Evolutionary conservation across 2,329 filamentous ascomycete species (phyloP), one percentile per base, ranked within the genome.

Genomic region (Xylaria digitata): DNA sequence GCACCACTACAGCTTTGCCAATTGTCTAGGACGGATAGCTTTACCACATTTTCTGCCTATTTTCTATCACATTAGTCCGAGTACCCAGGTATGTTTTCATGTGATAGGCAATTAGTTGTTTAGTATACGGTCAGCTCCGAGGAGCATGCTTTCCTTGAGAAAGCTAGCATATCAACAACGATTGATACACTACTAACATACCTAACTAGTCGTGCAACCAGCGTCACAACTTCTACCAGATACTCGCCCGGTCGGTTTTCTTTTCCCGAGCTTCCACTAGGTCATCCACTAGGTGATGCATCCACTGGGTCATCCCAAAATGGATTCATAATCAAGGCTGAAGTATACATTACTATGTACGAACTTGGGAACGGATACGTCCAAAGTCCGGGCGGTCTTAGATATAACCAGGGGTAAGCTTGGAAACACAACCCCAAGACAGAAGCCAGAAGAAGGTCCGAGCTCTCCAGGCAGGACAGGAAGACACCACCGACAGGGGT

Each of bases 401-500:
- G 26, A 32, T 26, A 40, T 21, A 52, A 61, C 45, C 46, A 56
- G 60, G 58, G 63, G 45, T 42, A 52, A 65, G 53, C 57, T 55
- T 52, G 50, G 37, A 57, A 61, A 42, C 52, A 55, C 58, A 34
- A 34, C 37, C 53, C 37, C 37, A 55, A 30, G 37, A 43, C 53
- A 43, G 34, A 26, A 56, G 21, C 30, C 17, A 23, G 40, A 48
- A 52, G 11, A 57, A 67, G 65, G 57, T 43, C 65, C 61, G 53
- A 65, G 60, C 64, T 67, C 59, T 23, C 26, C 34, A 11, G 17
- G 45, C 21, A 50, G 21, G 30, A 43, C 40, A 45, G n/a, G 13
- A 21, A 37, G 50, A 49, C 21, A 23, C 34, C 37, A 55, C 21
- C 11, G 26, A 26, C 42, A 49, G 52, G 61, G 45, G 61, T 21